These are phyloP conservation scores for Rhizoclosmatium sp. DNA, from an alignment of 192 early-diverging fungal species.

Conservation along the genomic window DNA sequence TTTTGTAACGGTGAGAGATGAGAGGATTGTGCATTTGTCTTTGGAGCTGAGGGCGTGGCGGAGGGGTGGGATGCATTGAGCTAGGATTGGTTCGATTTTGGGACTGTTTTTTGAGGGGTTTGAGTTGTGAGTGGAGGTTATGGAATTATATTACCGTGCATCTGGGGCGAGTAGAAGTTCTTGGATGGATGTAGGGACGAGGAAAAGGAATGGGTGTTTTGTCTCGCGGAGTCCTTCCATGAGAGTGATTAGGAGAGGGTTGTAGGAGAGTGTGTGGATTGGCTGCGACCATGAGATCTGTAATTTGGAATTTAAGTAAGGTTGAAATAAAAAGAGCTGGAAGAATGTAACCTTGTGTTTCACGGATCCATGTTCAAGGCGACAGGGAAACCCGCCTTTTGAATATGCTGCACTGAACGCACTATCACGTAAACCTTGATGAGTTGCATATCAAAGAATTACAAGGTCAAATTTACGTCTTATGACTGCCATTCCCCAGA, in stretches of 20 bases:
- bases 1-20: constrained; percentile 16
- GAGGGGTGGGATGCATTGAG: constrained; percentile 28
- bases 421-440: constrained; percentile 1
- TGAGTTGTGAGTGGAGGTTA: neutral
- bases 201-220: constrained; percentile 43
- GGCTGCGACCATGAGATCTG: constrained; percentile 43
- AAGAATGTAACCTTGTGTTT: constrained; percentile 51
- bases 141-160: constrained; percentile 1
- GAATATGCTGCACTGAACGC: constrained; percentile 46
- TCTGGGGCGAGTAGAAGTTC: constrained; percentile 35
- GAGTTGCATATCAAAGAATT: neutral
- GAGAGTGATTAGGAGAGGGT: constrained; percentile 47
- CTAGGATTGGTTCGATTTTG: constrained; percentile 43
- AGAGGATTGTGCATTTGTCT: constrained; percentile 28
- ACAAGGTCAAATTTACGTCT: constrained; percentile 1
- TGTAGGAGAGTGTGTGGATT: constrained; percentile 32
- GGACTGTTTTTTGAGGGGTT: neutral
- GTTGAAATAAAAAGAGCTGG: too few species aligned
- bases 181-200: constrained; percentile 41
- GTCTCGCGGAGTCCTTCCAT: constrained; percentile 48
- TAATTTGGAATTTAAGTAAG: neutral
- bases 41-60: constrained; percentile 38
- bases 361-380: constrained; percentile 50
- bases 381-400: constrained; percentile 50
- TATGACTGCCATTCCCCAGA: constrained; percentile 1